Base-by-base conservation (phyloP, 2,329 filamentous ascomycete genomes). In the Paraphaeosphaeria sporulosa region DNA sequence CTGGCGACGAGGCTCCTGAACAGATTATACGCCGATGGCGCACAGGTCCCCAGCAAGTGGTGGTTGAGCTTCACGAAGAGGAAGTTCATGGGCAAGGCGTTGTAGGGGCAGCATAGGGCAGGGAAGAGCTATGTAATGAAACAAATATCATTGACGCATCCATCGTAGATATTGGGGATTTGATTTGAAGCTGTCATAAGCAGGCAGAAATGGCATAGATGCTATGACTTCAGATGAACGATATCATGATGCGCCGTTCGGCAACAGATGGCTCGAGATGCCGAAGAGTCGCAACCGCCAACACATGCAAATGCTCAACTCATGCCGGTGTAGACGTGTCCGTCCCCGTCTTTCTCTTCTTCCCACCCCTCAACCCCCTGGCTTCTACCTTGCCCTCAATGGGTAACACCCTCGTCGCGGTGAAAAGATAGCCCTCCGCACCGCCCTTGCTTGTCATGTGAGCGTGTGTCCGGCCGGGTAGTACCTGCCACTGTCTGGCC, bases 11-110 rank as follows among this genome's bases (percentile, higher is more conserved):
- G 95, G 77, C 84, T 99, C 81, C 81, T 97, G 76, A 90, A 91
- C 55, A 87, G 94, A 70, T 89, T 99, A 66, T 99, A 96, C 77
- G 90, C 91, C 57, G 93, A 94, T 66, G 86, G 82, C 69, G 85
- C 72, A 30, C 76, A 79, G 79, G 87, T 76, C 80, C 94, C 84
- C 79, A 92, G 81, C 66, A 88, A 89, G 59, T 98, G 94, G 92
- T 99, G 95, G 95, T 81, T 99, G 78, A 98, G 95, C 85, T 99
- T 97, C 79, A 92, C 92, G 56, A 98, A 98, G 89, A 90, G 95
- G 82, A 97, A 97, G 88, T 99, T 99, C 77, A 98, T 99, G 95
- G 94, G 94, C 78, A 98, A 98, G 88, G 75, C 80, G 21, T 68
- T 79, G 68, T 78, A 73, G 54, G 30, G 9, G 42, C n/a, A 23